Base-by-base conservation (phyloP, 305 asterid genomes). In the Rubia tinctorum region DNA sequence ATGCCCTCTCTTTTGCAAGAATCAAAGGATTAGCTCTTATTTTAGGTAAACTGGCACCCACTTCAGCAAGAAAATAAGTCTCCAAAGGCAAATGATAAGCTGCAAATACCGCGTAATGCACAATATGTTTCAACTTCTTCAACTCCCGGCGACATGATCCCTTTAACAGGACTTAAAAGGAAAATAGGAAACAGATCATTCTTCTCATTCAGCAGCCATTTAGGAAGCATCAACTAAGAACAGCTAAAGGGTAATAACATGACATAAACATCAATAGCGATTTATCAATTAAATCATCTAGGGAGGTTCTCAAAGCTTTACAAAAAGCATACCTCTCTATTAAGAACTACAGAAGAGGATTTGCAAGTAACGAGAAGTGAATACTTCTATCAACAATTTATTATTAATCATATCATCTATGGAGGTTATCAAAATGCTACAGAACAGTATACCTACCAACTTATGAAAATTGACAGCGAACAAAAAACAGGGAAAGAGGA, bases 41-140 rank as follows among this genome's bases (percentile, higher is more conserved):
- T 81, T 84, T 83, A 53, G 98, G 98, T 73, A 95, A 90, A 70
- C 83, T 84, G 62, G 99, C 96, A 59, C 99, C 99, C 87, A 90
- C 99, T 58, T 95, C 98, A 58, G 90, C 90, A 68, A 95, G 94
- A 81, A 89, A 95, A 2, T 97, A 95, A 68, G 96, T 89, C 79
- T 95, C 95, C 56, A 91, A 86, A 65, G 89, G 87, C 82, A 95
- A 82, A 86, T 95, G 98, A 79, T 95, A 87, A 55, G 99, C 98
- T 22, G 98, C 99, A 80, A 92, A 95, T 49, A 95, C 91, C 34
- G 98, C 96, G 73, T 87, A 92, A 58, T 83, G 91, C 71, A 90
- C 83, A 72, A 87, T 97, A 40, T 84, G 82, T 74, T 95, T 95
- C 83, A 91, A 85, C 87, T 88, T 92, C 85, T 89, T 92, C 70